These are phyloP conservation scores for Prunus yedoensis DNA, from an alignment of 331 rosid species.

Conservation along the genomic window DNA sequence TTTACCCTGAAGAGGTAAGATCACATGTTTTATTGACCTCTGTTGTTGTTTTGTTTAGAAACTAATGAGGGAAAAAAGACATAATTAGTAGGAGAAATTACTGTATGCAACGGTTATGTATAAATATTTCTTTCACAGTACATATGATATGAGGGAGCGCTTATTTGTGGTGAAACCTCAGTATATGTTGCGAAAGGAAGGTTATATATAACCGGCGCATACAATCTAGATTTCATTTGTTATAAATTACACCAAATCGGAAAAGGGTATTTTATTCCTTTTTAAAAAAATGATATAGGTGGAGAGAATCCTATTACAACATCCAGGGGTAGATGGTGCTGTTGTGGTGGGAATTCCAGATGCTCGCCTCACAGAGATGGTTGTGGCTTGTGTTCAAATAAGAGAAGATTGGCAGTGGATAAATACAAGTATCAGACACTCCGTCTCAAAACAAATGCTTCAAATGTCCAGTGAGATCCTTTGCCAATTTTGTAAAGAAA, in stretches of 20 bases:
- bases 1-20: slow-evolving; percentile 90
- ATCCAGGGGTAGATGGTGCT: slow-evolving; percentile 64
- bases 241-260: not conserved
- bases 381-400: slow-evolving; percentile 59
- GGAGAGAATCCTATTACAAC: slow-evolving; percentile 62
- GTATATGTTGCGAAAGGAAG: not conserved
- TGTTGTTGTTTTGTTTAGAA: too few relatives aligned
- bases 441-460: slow-evolving; percentile 26
- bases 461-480: slow-evolving; percentile 51
- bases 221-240: not conserved
- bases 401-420: slow-evolving; percentile 64
- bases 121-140: too few relatives aligned
- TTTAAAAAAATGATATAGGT: slow-evolving; percentile 39
- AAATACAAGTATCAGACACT: slow-evolving; percentile 19
- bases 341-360: slow-evolving; percentile 78
- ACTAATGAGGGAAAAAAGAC: too few relatives aligned
- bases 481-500: slow-evolving; percentile 41
- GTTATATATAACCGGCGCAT: not conserved
- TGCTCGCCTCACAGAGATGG: slow-evolving; percentile 61
- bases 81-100: too few relatives aligned
- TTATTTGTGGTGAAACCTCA: too few relatives aligned
- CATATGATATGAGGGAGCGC: too few relatives aligned
- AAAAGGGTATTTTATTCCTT: not conserved
- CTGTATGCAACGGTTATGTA: too few relatives aligned
- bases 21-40: not conserved